Evolutionary conservation across 108 stramenopile species (phyloP).

Genomic region (Pseudonitzschia pungens): DNA sequence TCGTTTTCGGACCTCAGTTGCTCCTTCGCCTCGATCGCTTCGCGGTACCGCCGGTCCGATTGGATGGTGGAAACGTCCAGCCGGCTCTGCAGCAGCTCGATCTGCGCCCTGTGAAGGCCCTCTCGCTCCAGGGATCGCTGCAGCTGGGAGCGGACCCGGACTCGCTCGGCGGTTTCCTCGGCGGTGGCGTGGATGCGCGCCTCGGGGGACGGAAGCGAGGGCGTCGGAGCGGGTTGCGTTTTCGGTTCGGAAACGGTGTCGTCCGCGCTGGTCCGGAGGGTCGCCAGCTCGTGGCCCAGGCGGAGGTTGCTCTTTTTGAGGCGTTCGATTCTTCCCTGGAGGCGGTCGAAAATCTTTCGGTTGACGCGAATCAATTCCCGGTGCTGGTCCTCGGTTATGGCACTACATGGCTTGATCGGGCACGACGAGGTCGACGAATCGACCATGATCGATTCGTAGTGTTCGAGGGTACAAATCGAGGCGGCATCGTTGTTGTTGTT

Average conservation of each 20-base stretch:
- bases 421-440: no score
- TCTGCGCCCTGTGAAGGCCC: background rate
- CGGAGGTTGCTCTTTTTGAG: slow-evolving; percentile 6
- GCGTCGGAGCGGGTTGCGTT: no score
- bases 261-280: no score
- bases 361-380: slow-evolving; percentile 11
- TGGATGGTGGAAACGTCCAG: background rate
- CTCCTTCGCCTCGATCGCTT: background rate
- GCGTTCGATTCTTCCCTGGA: background rate
- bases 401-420: background rate
- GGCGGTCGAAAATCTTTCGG: slow-evolving; percentile 1
- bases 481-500: background rate
- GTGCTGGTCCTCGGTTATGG: background rate
- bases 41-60: background rate
- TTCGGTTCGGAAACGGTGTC: no score
- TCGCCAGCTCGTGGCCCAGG: background rate
- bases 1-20: background rate
- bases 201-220: no score
- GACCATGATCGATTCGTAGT: slow-evolving; percentile 3
- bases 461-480: slow-evolving; percentile 11
- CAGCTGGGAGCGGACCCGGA: background rate
- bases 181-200: no score
- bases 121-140: background rate
- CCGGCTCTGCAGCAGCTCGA: background rate
- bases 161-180: background rate